Evolutionary conservation across 2,329 filamentous ascomycete species (phyloP).

Genomic region (Colletotrichum euphorbiae): DNA sequence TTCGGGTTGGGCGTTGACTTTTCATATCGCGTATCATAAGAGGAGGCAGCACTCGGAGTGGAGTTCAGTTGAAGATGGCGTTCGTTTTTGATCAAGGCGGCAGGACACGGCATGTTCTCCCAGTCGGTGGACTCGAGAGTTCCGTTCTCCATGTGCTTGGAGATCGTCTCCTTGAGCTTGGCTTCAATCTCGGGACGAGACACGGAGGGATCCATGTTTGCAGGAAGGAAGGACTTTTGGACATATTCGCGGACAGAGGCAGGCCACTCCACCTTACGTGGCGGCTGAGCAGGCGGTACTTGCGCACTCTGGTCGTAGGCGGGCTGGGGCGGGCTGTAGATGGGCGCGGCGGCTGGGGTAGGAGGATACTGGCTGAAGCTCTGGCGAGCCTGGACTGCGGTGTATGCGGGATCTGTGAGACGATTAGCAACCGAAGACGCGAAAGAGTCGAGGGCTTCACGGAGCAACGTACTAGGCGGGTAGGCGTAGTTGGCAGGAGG

Average conservation of each 20-base stretch:
- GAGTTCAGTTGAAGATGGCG: conserved; percentile 63
- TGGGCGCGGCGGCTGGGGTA: conserved; percentile 43
- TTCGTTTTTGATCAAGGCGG: conserved; percentile 82
- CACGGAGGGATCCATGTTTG: conserved; percentile 74
- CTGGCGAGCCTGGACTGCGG: conserved; percentile 71
- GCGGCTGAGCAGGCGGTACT: conserved; percentile 45
- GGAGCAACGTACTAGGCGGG: conserved; percentile 50
- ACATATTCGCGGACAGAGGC: conserved; percentile 88
- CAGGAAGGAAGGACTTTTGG: conserved; percentile 84
- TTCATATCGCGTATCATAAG: conserved; percentile 43
- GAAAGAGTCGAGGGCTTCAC: conserved; percentile 6
- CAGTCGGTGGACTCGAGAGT: conserved; percentile 82
- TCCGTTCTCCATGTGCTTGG: conserved; percentile 79
- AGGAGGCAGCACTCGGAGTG: conserved; percentile 45
- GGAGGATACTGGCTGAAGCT: conserved; percentile 63
- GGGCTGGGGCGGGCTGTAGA: conserved; percentile 43
- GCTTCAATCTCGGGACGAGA: conserved; percentile 78
- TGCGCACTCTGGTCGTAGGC: conserved; percentile 30
- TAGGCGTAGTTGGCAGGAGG: conserved; percentile 53
- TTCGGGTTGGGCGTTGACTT: conserved; percentile 59
- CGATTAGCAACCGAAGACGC: conserved; percentile 22
- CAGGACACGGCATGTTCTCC: conserved; percentile 85
- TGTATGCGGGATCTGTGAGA: conserved; percentile 65
- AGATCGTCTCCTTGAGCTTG: conserved; percentile 89
- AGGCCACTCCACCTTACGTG: conserved; percentile 81